Evolutionary conservation across 2,329 filamentous ascomycete species (phyloP), one percentile per base, ranked within the genome.

Genomic region (Sporothrix sp.): DNA sequence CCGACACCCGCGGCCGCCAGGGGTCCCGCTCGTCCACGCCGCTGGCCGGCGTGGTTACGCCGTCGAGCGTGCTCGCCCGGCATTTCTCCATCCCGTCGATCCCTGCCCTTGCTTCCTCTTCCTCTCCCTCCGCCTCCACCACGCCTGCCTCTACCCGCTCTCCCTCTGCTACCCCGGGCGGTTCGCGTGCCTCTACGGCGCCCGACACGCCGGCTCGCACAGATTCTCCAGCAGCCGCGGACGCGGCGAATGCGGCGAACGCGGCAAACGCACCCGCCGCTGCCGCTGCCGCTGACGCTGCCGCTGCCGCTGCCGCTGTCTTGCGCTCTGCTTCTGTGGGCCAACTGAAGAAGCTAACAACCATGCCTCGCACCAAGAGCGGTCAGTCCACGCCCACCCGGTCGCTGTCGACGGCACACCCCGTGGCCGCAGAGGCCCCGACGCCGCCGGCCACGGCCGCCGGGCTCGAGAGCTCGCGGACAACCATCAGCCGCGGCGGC

Each of bases 301-400:
- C 54, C 21, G 46, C 32, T 23, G 30, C 52, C 28, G 36, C 49
- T 55, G 58, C 58, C 65, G 58, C 67, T 64, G 59, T 65, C 61
- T 65, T 66, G 57, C 63, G 68, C 65, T 82, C 78, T 69, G 76
- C 78, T 66, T 80, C 81, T 65, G 72, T 79, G 74, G 75, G 78
- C 69, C 76, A 79, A 72, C 76, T 85, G 68, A 85, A 80, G 74
- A 85, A 84, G 86, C 90, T 96, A 88, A 96, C 89, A 80, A 77
- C 82, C 77, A 79, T 81, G 76, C 74, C 74, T 69, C 73, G 73
- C 68, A 73, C 81, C 74, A 95, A 96, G 90, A 95, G 88, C 74
- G 93, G 87, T 60, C 86, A 88, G 59, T 83, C 89, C 54, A 90
- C 91, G 59, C 94, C 91, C 51, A 91, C 88, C 57, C 84, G 91